Conservation (phyloP, 345 rosid species). For the Aurinia saxatilis region DNA sequence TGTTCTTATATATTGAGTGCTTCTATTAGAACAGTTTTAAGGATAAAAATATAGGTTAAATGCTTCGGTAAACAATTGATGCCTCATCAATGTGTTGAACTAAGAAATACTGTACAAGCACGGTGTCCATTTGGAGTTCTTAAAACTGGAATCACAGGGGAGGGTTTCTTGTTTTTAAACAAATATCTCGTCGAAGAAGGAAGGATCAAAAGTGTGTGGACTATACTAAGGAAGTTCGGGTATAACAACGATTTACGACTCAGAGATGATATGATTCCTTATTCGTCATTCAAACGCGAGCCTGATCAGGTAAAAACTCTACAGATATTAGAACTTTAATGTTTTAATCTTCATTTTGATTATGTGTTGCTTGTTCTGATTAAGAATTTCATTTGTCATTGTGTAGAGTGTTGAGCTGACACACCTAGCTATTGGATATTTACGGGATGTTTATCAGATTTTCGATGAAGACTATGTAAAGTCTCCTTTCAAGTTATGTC, state of each 20-base stretch:
- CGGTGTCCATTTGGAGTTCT: conserved; percentile 59
- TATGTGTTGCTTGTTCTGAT: background rate
- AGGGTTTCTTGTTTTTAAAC: conserved; percentile 86
- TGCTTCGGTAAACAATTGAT: conserved; percentile 67
- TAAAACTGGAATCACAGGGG: conserved; percentile 65
- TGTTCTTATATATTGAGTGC: background rate
- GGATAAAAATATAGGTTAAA: conserved; percentile 47
- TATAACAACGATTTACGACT: conserved; percentile 12
- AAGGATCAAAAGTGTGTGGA: conserved; percentile 17
- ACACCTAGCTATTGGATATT: conserved; percentile 48
- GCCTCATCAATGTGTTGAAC: conserved; percentile 55
- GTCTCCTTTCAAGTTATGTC: background rate
- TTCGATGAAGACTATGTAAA: conserved; percentile 55
- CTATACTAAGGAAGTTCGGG: conserved; percentile 8
- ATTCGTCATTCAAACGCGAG: conserved; percentile 45
- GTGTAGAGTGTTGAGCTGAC: conserved; percentile 82
- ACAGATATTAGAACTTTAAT: background rate
- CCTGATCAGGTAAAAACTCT: conserved; percentile 66
- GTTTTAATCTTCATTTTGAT: background rate
- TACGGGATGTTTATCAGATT: conserved; percentile 44
- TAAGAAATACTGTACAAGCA: conserved; percentile 56
- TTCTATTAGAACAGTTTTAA: background rate
- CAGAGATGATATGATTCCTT: conserved; percentile 41
- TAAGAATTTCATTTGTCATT: background rate
- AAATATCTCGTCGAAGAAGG: conserved; percentile 66